A percentile compares a stretch with the other conserved stretches of the same genome.
phyloP scores from a whole-genome alignment of 306 rosid genomes.

The Quillaja saponaria region DNA sequence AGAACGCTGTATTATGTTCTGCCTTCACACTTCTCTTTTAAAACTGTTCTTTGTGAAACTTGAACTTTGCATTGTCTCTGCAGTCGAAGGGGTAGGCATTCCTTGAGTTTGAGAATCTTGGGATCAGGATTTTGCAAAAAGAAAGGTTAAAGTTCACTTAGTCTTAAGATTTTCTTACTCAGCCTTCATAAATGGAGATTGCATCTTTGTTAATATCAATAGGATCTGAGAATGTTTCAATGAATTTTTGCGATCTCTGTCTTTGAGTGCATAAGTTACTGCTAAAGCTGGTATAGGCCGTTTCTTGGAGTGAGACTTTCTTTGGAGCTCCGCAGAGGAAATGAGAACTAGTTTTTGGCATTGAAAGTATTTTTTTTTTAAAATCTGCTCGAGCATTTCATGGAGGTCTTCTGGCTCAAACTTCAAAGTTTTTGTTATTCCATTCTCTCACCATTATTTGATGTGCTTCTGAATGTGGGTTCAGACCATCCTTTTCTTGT shows the following conservation, averaged over 20 bases:
- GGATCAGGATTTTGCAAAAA: neutral
- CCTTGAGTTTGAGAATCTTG: slow-evolving; percentile 26
- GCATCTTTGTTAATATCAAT: neutral
- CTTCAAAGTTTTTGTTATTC: too few relatives aligned
- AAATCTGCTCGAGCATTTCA: too few relatives aligned
- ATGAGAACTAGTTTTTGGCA: too few relatives aligned
- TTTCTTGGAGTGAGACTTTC: neutral
- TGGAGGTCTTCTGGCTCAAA: too few relatives aligned
- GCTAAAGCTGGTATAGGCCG: neutral
- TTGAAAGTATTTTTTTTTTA: too few relatives aligned
- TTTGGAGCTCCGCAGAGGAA: neutral
- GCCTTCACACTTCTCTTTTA: slow-evolving; percentile 45
- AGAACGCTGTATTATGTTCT: slow-evolving; percentile 44
- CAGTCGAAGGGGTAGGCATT: slow-evolving; percentile 27
- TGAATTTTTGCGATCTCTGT: slow-evolving; percentile 31
- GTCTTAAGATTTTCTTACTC: neutral
- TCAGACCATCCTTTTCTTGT: too few relatives aligned
- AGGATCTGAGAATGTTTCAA: slow-evolving; percentile 28
- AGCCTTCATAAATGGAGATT: neutral
- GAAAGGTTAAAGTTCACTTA: neutral
- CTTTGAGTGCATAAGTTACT: slow-evolving; percentile 17
- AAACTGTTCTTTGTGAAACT: slow-evolving; percentile 23
- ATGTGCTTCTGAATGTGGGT: too few relatives aligned
- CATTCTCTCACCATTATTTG: too few relatives aligned
- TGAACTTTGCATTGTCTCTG: slow-evolving; percentile 20